Conservation (phyloP, 1,139 yeast species). For the Trichomonascaceae sp. region DNA sequence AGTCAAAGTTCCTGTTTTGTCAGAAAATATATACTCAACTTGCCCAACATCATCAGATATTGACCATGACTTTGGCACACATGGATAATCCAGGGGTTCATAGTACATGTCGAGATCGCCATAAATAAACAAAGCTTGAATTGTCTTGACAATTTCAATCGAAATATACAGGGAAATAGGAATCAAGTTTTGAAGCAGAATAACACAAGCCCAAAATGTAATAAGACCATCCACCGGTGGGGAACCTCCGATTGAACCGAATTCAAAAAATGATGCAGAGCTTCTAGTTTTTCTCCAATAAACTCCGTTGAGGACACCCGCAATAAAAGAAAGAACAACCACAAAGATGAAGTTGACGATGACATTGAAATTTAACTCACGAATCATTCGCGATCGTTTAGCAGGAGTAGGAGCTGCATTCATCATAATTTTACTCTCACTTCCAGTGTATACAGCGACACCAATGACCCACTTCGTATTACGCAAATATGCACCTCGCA, state of each 20-base stretch:
- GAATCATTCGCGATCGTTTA: conserved; percentile 73
- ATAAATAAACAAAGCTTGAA: conserved; percentile 85
- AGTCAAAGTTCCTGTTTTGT: conserved; percentile 94
- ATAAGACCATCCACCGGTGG: conserved; percentile 77
- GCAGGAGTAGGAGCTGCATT: conserved; percentile 93
- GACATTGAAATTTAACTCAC: conserved; percentile 79
- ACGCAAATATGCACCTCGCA: conserved; percentile 85
- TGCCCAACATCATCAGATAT: conserved; percentile 98
- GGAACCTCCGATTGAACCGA: conserved; percentile 52
- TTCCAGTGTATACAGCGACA: conserved; percentile 82
- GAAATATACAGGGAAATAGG: conserved; percentile 92
- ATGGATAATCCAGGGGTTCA: conserved; percentile 79
- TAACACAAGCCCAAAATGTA: conserved; percentile 82
- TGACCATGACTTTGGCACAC: conserved; percentile 95
- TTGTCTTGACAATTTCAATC: conserved; percentile 85
- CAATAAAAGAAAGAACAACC: conserved; percentile 71
- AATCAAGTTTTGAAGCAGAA: conserved; percentile 80
- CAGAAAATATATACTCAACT: conserved; percentile 90
- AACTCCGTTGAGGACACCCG: conserved; percentile 79
- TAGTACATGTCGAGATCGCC: conserved; percentile 84
- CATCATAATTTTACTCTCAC: conserved; percentile 86
- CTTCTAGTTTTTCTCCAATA: conserved; percentile 48
- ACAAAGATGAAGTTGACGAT: conserved; percentile 67
- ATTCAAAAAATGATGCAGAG: conserved; percentile 69
- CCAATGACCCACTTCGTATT: conserved; percentile 97